Percentiles rank a stretch among this genome's conserved stretches.
These are phyloP conservation scores for Hypholoma fasciculare DNA, from an alignment of 768 basidiomycete species.

Conservation along the genomic window DNA sequence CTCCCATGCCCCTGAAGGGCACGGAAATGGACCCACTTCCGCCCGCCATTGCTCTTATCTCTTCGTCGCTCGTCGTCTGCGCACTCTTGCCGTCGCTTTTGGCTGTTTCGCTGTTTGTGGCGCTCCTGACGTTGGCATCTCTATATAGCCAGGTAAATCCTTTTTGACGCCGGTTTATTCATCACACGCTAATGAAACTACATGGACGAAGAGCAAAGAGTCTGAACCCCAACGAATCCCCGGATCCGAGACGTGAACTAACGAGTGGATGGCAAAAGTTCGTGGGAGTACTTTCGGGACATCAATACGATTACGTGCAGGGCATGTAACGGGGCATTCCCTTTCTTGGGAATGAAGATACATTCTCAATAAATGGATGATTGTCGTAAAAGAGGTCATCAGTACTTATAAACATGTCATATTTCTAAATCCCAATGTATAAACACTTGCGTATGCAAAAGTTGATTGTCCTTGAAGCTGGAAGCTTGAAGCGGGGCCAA, in stretches of 20 bases:
- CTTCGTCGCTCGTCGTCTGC: conserved; percentile 8
- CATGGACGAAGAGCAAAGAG: not conserved
- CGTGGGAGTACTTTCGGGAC: no score
- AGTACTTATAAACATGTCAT: no score
- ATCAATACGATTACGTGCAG: no score
- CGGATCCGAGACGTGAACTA: not conserved
- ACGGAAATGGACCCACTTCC: not conserved
- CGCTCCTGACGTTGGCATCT: conserved; percentile 4
- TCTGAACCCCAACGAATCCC: not conserved
- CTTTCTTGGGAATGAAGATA: no score
- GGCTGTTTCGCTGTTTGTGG: conserved; percentile 4
- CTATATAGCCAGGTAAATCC: not conserved
- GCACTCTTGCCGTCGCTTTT: conserved; percentile 6
- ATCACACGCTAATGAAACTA: not conserved
- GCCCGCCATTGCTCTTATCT: conserved; percentile 4
- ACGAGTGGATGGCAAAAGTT: no score
- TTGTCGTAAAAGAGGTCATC: no score
- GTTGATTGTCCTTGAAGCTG: no score
- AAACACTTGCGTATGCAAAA: no score
- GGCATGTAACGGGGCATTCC: no score
- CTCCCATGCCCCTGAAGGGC: not conserved
- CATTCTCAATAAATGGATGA: no score
- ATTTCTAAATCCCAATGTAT: no score
- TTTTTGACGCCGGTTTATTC: not conserved
- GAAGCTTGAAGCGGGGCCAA: no score